These are phyloP conservation scores for Ophiostoma populinum DNA, from an alignment of 2,329 filamentous ascomycete genomes.

Conservation along the genomic window DNA sequence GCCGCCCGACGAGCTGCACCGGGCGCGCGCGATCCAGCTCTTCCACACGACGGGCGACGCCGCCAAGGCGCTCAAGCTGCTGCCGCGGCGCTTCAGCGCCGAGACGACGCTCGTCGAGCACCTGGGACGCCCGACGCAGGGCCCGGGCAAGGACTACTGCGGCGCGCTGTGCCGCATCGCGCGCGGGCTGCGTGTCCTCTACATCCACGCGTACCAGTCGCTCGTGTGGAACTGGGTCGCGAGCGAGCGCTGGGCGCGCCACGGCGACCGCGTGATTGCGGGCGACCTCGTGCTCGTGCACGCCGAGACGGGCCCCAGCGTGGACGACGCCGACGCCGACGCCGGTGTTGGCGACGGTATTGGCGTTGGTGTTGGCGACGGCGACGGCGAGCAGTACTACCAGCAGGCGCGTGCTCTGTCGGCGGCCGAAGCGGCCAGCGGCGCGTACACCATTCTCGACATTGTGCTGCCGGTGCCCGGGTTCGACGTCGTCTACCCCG, in stretches of 20 bases:
- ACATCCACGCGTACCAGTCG: slow-evolving; percentile 91
- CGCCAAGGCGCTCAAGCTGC: slow-evolving; percentile 41
- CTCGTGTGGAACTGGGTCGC: slow-evolving; percentile 82
- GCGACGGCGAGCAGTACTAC: slow-evolving; percentile 26
- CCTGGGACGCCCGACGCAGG: slow-evolving; percentile 35
- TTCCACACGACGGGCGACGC: slow-evolving; percentile 48
- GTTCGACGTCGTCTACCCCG: slow-evolving; percentile 73
- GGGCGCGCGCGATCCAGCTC: slow-evolving; percentile 60
- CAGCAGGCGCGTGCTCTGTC: slow-evolving; percentile 53
- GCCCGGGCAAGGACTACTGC: slow-evolving; percentile 49
- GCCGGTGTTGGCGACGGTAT: slow-evolving; percentile 42
- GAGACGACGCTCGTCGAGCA: slow-evolving; percentile 67
- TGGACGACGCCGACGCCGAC: slow-evolving; percentile 29
- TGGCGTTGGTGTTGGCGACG: no score
- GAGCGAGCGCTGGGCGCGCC: slow-evolving; percentile 61
- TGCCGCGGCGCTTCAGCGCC: slow-evolving; percentile 69
- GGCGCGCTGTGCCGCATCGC: slow-evolving; percentile 69
- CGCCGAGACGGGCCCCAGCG: slow-evolving; percentile 16
- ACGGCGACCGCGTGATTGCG: slow-evolving; percentile 56
- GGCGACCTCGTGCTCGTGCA: slow-evolving; percentile 64
- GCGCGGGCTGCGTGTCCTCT: slow-evolving; percentile 75
- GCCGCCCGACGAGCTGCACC: slow-evolving; percentile 58
- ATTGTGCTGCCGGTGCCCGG: slow-evolving; percentile 85
- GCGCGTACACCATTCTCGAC: slow-evolving; percentile 68
- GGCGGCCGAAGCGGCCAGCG: slow-evolving; percentile 59